Base-by-base conservation (phyloP, 805 yeast genomes). In the Isabelozyma gotoi region DNA sequence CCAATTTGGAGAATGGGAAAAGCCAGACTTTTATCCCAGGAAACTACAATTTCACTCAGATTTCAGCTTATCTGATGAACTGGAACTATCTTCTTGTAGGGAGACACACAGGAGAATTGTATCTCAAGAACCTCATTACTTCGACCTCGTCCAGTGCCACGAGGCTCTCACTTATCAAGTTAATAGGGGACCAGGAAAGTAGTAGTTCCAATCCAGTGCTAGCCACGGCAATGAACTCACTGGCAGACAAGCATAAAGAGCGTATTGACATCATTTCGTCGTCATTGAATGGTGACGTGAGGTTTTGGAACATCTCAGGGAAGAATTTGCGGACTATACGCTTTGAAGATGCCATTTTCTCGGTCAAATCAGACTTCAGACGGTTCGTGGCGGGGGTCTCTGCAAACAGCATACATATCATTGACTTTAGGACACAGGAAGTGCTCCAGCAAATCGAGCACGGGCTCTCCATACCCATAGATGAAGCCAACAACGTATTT, bases 21-120 rank as follows among this genome's bases (percentile, higher is more conserved):
- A 65, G 59, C 47, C 75, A 68, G 47, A 59, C 68, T 19, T 68
- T 57, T 36, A 62, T 70, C 7, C 75, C 74, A 1, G 73, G 69
- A 1, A 55, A 52, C 44, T 43, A 41, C 27, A 32, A 48, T 18
- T 48, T 49, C 20, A 46, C 56, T 3, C 46, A 47, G 5, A 49
- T 55, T n/a, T 35, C 43, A 15, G 53, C 58, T 20, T 56, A 45
- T 43, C 55, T 53, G 16, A 45, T 67, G 7, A 64, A 59, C 47
- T 67, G 71, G 71, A 60, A 55, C 42, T 62, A 65, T 44, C 47
- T 67, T 21, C 52, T 63, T 2, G 53, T 61, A 33, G 67, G 68
- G 19, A 60, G 56, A 19, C 24, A 41, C 5, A 45, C 49, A 5
- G 74, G 73, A 7, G 62, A 55, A 6, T 38, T 71, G 3, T 57